These are phyloP conservation scores for Lagerstroemia speciosa DNA, from an alignment of 345 rosid species.

Conservation along the genomic window DNA sequence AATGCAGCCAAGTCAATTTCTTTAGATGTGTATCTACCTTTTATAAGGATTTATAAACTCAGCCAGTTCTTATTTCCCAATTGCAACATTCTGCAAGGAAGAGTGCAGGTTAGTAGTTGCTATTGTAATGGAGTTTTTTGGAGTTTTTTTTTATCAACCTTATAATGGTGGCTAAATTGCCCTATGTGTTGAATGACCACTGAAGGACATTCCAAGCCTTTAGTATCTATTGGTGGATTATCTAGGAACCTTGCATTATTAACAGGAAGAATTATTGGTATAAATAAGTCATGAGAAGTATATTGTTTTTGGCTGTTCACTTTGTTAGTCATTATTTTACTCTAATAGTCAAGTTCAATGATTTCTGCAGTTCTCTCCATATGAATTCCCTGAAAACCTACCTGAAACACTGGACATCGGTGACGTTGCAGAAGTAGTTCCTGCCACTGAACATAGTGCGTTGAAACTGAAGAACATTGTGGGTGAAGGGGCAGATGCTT, in stretches of 20 bases:
- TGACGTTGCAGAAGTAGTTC: slow-evolving; percentile 49
- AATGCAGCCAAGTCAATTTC: neutral
- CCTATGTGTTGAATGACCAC: neutral
- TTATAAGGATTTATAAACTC: neutral
- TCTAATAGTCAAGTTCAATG: slow-evolving; percentile 7
- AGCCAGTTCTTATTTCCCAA: neutral
- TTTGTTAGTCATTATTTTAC: neutral
- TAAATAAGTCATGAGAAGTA: neutral
- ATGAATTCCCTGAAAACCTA: slow-evolving; percentile 52
- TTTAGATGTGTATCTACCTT: neutral
- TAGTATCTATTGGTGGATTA: neutral
- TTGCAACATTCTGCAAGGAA: neutral
- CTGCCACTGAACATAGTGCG: slow-evolving; percentile 24
- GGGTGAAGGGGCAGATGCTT: slow-evolving; percentile 33
- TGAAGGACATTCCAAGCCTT: neutral
- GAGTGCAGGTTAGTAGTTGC: neutral
- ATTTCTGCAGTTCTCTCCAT: slow-evolving; percentile 34
- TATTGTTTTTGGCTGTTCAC: neutral
- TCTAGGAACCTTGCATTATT: neutral
- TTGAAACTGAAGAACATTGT: slow-evolving; percentile 44
- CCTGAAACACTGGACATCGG: slow-evolving; percentile 83
- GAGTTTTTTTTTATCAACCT: neutral
- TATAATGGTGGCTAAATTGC: neutral
- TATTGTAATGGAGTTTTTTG: neutral
- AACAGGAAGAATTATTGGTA: neutral